Percentiles rank a stretch among this genome's conserved stretches.
Conservation (phyloP, 331 rosid genomes). For the Malus hybrid region DNA sequence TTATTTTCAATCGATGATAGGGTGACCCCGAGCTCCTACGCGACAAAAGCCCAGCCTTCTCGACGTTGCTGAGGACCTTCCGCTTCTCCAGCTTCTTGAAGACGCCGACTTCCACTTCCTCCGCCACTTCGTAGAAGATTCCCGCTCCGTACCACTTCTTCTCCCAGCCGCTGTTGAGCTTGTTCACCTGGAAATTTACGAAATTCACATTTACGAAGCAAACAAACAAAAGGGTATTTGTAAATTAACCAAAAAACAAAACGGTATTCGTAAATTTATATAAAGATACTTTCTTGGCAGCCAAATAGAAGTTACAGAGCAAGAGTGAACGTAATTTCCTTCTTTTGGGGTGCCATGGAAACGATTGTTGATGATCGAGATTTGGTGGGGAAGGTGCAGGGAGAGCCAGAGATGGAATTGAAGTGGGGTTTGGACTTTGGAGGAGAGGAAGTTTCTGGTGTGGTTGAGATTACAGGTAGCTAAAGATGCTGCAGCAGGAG, state of each 20-base stretch:
- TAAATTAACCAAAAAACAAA: too few relatives aligned
- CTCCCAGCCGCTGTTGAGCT: conserved; percentile 62
- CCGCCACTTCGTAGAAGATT: conserved; percentile 82
- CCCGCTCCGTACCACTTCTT: conserved; percentile 92
- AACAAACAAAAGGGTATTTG: neutral
- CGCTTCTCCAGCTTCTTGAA: conserved; percentile 81
- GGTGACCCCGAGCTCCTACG: conserved; percentile 69
- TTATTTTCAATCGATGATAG: conserved; percentile 76
- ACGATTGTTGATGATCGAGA: conserved; percentile 34
- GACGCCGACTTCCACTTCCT: conserved; percentile 76
- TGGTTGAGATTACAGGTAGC: conserved; percentile 20
- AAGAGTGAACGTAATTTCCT: conserved; percentile 30
- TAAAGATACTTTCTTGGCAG: neutral
- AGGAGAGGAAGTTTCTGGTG: conserved; percentile 17
- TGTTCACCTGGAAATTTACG: conserved; percentile 56
- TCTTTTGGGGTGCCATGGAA: conserved; percentile 70
- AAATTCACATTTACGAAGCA: neutral
- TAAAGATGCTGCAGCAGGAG: conserved; percentile 34
- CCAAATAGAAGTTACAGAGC: neutral
- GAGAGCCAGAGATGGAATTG: neutral
- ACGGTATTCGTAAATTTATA: neutral
- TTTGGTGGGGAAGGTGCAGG: conserved; percentile 11
- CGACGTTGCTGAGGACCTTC: conserved; percentile 78
- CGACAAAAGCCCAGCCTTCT: conserved; percentile 67
- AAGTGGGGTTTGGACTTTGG: conserved; percentile 10